Base-by-base conservation (phyloP, 192 early-diverging fungal genomes). In the Linnemannia elongata region DNA sequence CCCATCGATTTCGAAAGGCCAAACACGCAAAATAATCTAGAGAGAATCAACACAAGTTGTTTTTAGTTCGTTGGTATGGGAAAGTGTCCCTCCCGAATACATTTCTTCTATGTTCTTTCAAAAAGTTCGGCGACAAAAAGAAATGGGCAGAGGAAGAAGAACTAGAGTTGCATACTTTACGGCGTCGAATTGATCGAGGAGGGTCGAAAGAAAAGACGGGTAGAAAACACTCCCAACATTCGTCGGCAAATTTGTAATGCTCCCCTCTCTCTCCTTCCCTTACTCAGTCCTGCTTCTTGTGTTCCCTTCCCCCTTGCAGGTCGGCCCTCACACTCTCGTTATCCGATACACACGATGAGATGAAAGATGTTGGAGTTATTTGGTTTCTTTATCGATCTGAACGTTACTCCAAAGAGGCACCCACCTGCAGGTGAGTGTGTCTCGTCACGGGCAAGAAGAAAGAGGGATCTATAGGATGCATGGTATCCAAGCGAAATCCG, bases 11-110 rank as follows among this genome's bases (percentile, higher is more conserved):
- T 33, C 49, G 30, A 66, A 60, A 33, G 27, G 60, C 0, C 57
- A 8, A 33, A 30, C 30, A 66, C 12, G 27, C 27, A 66, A 27
- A 30, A 66, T 66, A 66, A 66, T 66, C 60, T 66, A 35, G 27
- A 66, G 60, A 66, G 18, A 20, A 52, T 52, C 27, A 60, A 6
- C 24, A 30, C 30, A 27, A 66, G 30, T 33, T 66, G 13, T 18
- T 66, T 66, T 66, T 66, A 66, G 60, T 12, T 66, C 13, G 30
- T 66, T 66, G 60, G 60, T 66, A 66, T 30, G 60, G 60, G 60
- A 66, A 66, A 66, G 55, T 60, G 55, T 15, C 12, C 60, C 30
- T 15, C 4, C 12, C 13, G 30, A 66, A 33, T 33, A 15, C 60
- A 15, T 30, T 66, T 33, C 9, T 3, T 24, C 60, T 66, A 33